A percentile compares a stretch with the other conserved stretches of the same genome.
These are phyloP conservation scores for Spirogloea muscicola DNA, from an alignment of 139 green algal species.

Conservation along the genomic window DNA sequence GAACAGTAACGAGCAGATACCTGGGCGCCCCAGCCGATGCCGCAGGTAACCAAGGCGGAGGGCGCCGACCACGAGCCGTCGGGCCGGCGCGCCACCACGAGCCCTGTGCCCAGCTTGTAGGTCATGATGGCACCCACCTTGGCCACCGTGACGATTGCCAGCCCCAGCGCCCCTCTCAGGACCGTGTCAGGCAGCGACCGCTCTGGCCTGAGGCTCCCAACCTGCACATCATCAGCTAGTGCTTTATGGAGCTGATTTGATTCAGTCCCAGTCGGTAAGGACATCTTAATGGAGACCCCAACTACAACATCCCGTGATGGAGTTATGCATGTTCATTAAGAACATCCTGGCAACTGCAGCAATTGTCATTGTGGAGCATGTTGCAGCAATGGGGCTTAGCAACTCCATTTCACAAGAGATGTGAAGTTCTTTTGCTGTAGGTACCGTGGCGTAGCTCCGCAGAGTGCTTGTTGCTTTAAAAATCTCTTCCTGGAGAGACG, in stretches of 20 bases:
- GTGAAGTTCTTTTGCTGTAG: too few species aligned
- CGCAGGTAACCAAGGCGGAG: conserved; percentile 8
- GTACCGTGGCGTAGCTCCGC: conserved; percentile 27
- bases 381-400: too few species aligned
- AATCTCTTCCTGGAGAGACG: conserved; percentile 44
- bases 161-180: conserved; percentile 5
- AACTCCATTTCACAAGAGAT: too few species aligned
- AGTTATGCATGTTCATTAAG: too few species aligned
- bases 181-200: conserved; percentile 12
- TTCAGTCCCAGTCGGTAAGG: too few species aligned
- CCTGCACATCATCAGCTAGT: too few species aligned
- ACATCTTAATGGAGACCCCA: too few species aligned
- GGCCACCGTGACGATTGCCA: conserved; percentile 30
- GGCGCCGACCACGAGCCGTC: conserved; percentile 23
- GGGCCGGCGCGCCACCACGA: conserved; percentile 19
- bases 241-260: too few species aligned
- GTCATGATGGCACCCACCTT: conserved; percentile 17
- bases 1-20: conserved; percentile 4
- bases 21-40: conserved; percentile 30
- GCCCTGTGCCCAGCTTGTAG: conserved; percentile 31
- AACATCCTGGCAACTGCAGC: too few species aligned
- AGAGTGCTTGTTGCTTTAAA: conserved; percentile 46
- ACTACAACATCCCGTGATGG: too few species aligned
- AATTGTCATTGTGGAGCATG: too few species aligned
- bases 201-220: conserved; percentile 27